Percentiles rank a stretch among this genome's conserved stretches.
phyloP scores from a whole-genome alignment of 768 basidiomycete species.

The Trametes villosa region DNA sequence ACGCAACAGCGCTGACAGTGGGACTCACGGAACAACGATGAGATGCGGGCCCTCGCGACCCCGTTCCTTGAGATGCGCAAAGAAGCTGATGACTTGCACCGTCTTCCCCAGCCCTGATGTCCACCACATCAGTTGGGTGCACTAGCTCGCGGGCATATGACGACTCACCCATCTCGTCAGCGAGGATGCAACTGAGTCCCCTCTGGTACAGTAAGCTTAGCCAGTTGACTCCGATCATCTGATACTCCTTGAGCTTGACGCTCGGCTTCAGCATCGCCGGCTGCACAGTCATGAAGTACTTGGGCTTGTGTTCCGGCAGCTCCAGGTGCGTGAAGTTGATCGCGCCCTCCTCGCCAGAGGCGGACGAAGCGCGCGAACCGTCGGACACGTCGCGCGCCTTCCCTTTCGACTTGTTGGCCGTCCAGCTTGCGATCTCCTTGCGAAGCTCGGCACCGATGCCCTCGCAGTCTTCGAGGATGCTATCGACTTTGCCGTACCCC shows the following conservation, averaged over 20 bases:
- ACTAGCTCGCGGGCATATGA: constrained; percentile 9
- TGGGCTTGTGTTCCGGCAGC: constrained; percentile 45
- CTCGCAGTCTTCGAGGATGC: constrained; percentile 87
- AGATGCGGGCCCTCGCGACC: constrained; percentile 87
- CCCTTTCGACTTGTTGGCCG: constrained; percentile 38
- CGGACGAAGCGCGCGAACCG: constrained; percentile 39
- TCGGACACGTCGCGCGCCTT: constrained; percentile 33
- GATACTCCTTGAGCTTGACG: constrained; percentile 92
- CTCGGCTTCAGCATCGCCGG: constrained; percentile 68
- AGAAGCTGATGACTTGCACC: constrained; percentile 97
- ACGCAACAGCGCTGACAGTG: not conserved
- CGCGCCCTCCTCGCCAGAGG: constrained; percentile 58
- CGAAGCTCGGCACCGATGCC: constrained; percentile 77
- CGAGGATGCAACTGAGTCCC: constrained; percentile 90
- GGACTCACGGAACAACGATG: constrained; percentile 89
- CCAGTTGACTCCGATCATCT: constrained; percentile 98
- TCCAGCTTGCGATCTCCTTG: constrained; percentile 80
- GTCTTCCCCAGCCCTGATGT: constrained; percentile 92
- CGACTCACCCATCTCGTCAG: constrained; percentile 95
- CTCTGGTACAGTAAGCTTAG: constrained; percentile 82
- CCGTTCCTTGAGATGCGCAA: constrained; percentile 83
- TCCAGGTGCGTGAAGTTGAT: constrained; percentile 56
- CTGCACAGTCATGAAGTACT: constrained; percentile 75
- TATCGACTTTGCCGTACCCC: constrained; percentile 88
- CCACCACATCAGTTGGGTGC: not conserved